phyloP scores from a whole-genome alignment of 495 filamentous ascomycete genomes.

The Annulohypoxylon nitens region DNA sequence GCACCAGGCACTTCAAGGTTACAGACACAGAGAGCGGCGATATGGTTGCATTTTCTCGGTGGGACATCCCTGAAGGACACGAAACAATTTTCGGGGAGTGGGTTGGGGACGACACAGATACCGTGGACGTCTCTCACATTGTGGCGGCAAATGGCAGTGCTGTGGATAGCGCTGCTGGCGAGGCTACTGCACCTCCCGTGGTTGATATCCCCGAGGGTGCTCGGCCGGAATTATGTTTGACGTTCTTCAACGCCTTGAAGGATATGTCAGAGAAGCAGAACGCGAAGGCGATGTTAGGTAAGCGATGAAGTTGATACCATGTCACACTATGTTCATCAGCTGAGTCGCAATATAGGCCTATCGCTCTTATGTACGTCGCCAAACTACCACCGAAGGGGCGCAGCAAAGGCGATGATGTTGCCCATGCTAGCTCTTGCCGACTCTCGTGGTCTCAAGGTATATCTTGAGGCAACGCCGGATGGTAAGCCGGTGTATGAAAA shows the following conservation, averaged over 20 bases:
- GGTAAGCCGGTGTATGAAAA: conserved; percentile 54
- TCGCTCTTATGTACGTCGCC: conserved; percentile 55
- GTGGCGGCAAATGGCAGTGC: not conserved
- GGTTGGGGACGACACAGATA: conserved; percentile 16
- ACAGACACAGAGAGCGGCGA: conserved; percentile 32
- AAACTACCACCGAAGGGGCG: conserved; percentile 53
- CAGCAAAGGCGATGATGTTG: conserved; percentile 49
- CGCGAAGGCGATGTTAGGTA: conserved; percentile 48
- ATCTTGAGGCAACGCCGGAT: conserved; percentile 52
- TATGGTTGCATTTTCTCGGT: conserved; percentile 47
- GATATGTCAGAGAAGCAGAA: conserved; percentile 41
- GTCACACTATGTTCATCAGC: conserved; percentile 10
- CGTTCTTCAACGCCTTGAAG: conserved; percentile 40
- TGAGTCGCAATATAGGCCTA: conserved; percentile 38
- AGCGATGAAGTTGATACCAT: conserved; percentile 8
- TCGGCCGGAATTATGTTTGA: conserved; percentile 24
- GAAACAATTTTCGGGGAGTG: conserved; percentile 42
- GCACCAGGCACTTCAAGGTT: conserved; percentile 45
- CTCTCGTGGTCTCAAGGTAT: conserved; percentile 42
- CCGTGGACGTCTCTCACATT: conserved; percentile 1
- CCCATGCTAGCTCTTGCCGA: conserved; percentile 51
- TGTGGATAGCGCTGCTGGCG: conserved; percentile 13
- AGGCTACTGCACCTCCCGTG: conserved; percentile 4
- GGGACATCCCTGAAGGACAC: conserved; percentile 48
- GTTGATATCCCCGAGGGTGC: conserved; percentile 33